Evolutionary conservation across 2,329 filamentous ascomycete species (phyloP), one percentile per base, ranked within the genome.

Genomic region (Aspergillus sp.): DNA sequence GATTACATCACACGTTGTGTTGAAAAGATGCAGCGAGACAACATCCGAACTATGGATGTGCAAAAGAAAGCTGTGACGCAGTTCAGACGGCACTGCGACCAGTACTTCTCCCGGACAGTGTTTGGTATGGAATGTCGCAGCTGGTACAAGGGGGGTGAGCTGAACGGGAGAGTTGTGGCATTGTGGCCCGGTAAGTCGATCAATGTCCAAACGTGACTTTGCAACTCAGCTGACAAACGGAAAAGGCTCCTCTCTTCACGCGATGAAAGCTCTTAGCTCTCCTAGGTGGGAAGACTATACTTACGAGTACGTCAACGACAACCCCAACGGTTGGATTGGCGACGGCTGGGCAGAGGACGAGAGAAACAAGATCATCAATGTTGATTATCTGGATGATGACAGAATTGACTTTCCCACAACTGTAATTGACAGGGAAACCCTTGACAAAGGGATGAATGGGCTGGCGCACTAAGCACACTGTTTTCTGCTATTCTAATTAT

Each of bases 221-320:
- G n/a, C n/a, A n/a, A n/a, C n/a, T n/a, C n/a, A n/a, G n/a, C 39
- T 59, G 24, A 54, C 43, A 11, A 12, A 13, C 17, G 43, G 5
- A 24, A 12, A 43, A 73, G 70, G 71, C 2, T 74, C 70, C 1
- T 73, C 73, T 3, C 64, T 76, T 22, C 74, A 76, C 58, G 67
- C 73, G 8, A 68, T 74, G 60, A 69, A 74, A 53, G 66, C 65
- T 3, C 62, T 76, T 13, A 60, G 64, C 4, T 62, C 71, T 38
- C 72, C 74, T 5, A 65, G 72, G 9, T 76, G 73, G 74, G 74
- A 76, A 49, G 73, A 76, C 57, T 76, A 67, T 53, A 64, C 70
- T 30, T 74, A 76, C 54, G 64, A 69, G 41, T 76, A 76, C 57
- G 56, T 70, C n/a, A 66, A 70, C 34, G 62, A 68, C 30, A 73